Evolutionary conservation across 2,329 filamentous ascomycete species (phyloP), one percentile per base, ranked within the genome.

Genomic region (Scopulariopsis brevicaulis): DNA sequence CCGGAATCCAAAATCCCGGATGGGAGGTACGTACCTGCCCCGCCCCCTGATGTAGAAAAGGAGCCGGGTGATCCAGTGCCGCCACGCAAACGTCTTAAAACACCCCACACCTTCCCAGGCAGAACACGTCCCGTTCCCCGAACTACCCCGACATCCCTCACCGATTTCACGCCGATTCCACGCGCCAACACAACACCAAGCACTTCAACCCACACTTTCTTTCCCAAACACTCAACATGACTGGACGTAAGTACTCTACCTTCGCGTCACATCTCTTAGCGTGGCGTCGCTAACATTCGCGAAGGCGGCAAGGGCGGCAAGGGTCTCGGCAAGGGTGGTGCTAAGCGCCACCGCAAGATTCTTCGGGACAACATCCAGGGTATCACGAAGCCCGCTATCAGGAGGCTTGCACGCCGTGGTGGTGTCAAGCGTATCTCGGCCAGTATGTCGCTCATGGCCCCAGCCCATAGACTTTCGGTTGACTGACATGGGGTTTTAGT

Each of bases 391-490:
- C 92, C 92, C 69, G 92, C 92, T 70, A 96, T 96, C 78, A 88
- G 92, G 71, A 92, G 92, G 95, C 91, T 96, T 74, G 92, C 92
- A 65, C 92, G 92, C 80, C 91, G 92, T 94, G 92, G 92, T 77
- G 92, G 92, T 92, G 92, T 96, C 84, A 96, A 96, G 90, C 92
- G 92, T 96, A 96, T 96, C 71, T 96, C 91, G 70, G 92, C 92
- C 74, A 95, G 86, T 89, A 84, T 74, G 82, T 79, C 59, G 11
- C 18, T 4, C 18, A 3, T 40, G 22, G 28, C 4, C 37, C 15
- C 25, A 25, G 5, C 55, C 54, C 53, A n/a, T 53, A 37, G 15
- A 35, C 28, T 22, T 40, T 56, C 58, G 55, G 55, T 56, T 53
- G 15, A 8, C 40, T 46, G 7, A 50, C 46, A 20, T 50, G 22